Evolutionary conservation across 2,329 filamentous ascomycete genomes (phyloP).

Genomic region (Zarea fungicola): DNA sequence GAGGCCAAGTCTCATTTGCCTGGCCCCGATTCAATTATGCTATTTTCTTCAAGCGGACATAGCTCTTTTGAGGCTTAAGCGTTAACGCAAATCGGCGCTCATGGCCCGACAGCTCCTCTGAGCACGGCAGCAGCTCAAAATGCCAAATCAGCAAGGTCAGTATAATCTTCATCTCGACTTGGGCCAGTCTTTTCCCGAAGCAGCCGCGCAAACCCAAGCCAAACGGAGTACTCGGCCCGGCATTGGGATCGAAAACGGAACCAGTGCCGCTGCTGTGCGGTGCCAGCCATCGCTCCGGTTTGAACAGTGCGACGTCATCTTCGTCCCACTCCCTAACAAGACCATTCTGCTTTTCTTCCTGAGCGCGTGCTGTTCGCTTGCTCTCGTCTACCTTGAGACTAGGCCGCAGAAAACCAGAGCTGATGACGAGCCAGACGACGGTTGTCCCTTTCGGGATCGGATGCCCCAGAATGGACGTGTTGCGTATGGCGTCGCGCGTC

Average conservation of each 20-base stretch:
- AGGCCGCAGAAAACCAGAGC: conserved; percentile 25
- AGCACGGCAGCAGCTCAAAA: conserved; percentile 30
- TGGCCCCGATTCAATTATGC: too few species aligned
- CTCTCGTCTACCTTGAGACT: conserved; percentile 24
- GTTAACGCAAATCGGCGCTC: too few species aligned
- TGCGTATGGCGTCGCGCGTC: conserved; percentile 24
- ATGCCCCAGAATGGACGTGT: conserved; percentile 30
- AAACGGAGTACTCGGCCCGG: conserved; percentile 33
- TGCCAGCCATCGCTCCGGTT: conserved; percentile 34
- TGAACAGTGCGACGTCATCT: conserved; percentile 25
- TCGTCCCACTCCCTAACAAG: conserved; percentile 20
- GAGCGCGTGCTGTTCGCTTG: conserved; percentile 20
- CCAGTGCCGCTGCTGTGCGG: conserved; percentile 10
- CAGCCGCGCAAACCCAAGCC: conserved; percentile 32
- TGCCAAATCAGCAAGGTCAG: conserved; percentile 34
- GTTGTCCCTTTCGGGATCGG: conserved; percentile 30
- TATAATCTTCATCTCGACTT: conserved; percentile 30
- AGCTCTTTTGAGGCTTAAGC: too few species aligned
- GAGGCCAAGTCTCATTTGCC: too few species aligned
- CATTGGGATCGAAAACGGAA: conserved; percentile 25
- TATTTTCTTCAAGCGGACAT: too few species aligned
- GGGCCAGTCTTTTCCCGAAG: conserved; percentile 33
- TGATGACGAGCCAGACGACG: conserved; percentile 24
- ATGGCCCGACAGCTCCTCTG: conserved; percentile 11
- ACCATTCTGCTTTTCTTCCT: conserved; percentile 19